phyloP scores from a whole-genome alignment of 1,139 yeast genomes.

The Geotrichum aggregatum region DNA sequence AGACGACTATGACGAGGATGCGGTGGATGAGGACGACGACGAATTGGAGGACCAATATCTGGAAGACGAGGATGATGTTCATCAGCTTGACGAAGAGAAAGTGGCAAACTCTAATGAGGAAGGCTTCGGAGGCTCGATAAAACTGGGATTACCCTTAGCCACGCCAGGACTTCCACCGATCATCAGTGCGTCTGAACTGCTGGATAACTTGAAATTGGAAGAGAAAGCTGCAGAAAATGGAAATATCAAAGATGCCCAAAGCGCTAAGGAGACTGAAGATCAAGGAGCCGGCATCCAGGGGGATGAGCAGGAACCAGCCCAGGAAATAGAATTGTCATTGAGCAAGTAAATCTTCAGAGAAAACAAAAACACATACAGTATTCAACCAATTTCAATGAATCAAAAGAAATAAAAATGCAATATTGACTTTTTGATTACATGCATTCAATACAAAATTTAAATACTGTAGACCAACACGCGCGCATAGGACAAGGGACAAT shows the following conservation, averaged over 20 bases:
- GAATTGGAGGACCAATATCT: slow-evolving; percentile 28
- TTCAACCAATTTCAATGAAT: too few species aligned
- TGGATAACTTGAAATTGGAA: neutral
- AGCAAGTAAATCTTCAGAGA: too few species aligned
- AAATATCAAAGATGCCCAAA: neutral
- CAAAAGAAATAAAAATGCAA: too few species aligned
- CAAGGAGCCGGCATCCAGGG: too few species aligned
- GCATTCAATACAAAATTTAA: too few species aligned
- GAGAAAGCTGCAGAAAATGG: slow-evolving; percentile 1
- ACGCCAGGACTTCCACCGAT: neutral
- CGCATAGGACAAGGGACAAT: too few species aligned
- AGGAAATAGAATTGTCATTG: too few species aligned
- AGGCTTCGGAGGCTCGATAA: slow-evolving; percentile 3
- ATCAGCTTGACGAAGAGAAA: slow-evolving; percentile 5
- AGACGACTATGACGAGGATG: slow-evolving; percentile 26
- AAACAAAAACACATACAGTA: too few species aligned
- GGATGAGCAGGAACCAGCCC: too few species aligned
- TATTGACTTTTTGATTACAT: too few species aligned
- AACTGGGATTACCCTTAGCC: neutral
- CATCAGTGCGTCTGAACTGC: neutral
- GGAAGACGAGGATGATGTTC: slow-evolving; percentile 14
- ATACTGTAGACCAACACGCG: too few species aligned
- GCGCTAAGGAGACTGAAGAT: neutral
- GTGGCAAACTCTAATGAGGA: slow-evolving; percentile 10
- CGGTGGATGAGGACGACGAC: slow-evolving; percentile 26